Evolutionary conservation across 495 filamentous ascomycete species (phyloP).

Genomic region (Penicillium samsonianum): DNA sequence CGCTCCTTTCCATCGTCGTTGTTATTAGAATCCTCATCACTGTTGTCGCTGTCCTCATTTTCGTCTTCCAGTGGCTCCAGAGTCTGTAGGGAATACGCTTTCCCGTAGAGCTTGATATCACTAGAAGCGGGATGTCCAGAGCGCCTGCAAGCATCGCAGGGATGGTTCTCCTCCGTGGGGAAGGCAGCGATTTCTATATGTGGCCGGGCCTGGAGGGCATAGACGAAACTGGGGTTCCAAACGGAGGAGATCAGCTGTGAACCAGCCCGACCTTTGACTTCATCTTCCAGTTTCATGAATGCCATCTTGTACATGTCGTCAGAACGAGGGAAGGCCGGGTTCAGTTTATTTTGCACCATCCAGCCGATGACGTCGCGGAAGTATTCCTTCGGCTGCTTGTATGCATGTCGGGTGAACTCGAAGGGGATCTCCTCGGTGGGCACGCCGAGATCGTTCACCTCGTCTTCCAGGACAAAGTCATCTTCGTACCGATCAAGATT

Average conservation of each 20-base stretch:
- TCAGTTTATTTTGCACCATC: conserved; percentile 76
- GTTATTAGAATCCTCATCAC: conserved; percentile 39
- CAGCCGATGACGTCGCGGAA: conserved; percentile 81
- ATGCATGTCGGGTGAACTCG: conserved; percentile 64
- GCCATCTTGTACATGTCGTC: conserved; percentile 69
- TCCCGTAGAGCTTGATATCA: conserved; percentile 63
- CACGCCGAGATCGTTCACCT: conserved; percentile 61
- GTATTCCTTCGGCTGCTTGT: conserved; percentile 70
- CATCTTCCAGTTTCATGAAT: conserved; percentile 73
- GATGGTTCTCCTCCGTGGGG: conserved; percentile 40
- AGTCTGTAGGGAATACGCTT: conserved; percentile 67
- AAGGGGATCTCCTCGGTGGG: conserved; percentile 66
- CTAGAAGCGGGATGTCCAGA: conserved; percentile 65
- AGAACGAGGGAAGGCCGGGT: conserved; percentile 68
- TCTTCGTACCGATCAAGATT: conserved; percentile 64
- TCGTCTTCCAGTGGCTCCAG: conserved; percentile 65
- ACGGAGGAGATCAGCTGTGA: conserved; percentile 73
- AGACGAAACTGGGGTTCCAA: conserved; percentile 69
- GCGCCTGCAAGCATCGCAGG: conserved; percentile 79
- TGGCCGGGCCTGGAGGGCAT: conserved; percentile 67
- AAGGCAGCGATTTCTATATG: conserved; percentile 39
- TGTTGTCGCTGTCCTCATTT: conserved; percentile 44
- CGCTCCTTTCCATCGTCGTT: conserved; percentile 39
- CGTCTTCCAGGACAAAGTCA: conserved; percentile 71
- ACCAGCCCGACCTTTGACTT: conserved; percentile 64